These are phyloP conservation scores for Protomyces lactucae-debilis DNA, from an alignment of 1,139 yeast genomes.

Conservation along the genomic window DNA sequence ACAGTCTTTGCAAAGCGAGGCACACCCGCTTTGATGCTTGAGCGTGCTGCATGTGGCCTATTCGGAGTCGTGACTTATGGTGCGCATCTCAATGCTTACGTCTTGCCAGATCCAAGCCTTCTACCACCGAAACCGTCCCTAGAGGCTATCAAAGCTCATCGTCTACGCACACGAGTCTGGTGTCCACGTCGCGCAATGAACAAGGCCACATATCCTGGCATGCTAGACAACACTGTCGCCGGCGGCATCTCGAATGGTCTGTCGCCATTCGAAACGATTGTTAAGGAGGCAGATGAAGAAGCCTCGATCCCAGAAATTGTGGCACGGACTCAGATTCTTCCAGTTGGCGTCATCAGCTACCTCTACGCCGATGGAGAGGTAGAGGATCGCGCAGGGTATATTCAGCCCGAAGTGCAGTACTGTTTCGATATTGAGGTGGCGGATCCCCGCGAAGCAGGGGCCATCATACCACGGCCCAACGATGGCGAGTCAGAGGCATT, in stretches of 20 bases:
- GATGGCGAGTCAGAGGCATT: conserved; percentile 86
- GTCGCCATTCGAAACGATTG: conserved; percentile 67
- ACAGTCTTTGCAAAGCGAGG: conserved; percentile 57
- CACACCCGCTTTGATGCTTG: conserved; percentile 61
- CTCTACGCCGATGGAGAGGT: conserved; percentile 45
- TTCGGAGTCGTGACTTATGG: conserved; percentile 89
- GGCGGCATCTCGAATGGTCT: conserved; percentile 88
- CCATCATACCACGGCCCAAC: conserved; percentile 59
- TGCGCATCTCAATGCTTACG: conserved; percentile 75
- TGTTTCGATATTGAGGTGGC: conserved; percentile 59
- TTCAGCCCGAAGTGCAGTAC: conserved; percentile 67
- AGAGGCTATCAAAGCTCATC: conserved; percentile 35
- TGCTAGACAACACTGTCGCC: conserved; percentile 89
- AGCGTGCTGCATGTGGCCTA: conserved; percentile 73
- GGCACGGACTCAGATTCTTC: conserved; percentile 45
- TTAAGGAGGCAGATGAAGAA: conserved; percentile 86
- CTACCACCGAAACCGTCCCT: conserved; percentile 39
- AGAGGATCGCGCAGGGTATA: conserved; percentile 43
- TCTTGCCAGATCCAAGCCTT: conserved; percentile 34
- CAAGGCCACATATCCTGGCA: conserved; percentile 84
- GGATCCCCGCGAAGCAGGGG: conserved; percentile 37
- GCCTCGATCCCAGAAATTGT: conserved; percentile 65
- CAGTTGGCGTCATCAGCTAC: conserved; percentile 69
- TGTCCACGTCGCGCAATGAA: conserved; percentile 70
- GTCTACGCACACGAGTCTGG: conserved; percentile 58